phyloP scores from a whole-genome alignment of 805 yeast genomes.

The Brettanomyces nanus region DNA sequence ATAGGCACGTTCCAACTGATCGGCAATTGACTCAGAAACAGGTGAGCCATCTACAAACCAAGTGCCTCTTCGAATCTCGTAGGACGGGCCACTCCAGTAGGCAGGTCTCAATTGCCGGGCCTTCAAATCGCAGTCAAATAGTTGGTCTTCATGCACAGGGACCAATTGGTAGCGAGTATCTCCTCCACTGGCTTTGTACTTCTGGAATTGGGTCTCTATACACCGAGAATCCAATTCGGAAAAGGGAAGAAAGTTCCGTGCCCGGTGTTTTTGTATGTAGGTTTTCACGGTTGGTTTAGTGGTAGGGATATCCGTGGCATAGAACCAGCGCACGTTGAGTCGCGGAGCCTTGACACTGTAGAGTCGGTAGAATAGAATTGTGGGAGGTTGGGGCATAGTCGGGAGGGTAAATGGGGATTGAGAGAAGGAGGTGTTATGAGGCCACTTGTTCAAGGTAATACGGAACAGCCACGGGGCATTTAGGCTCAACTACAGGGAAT shows the following conservation, averaged over 20 bases:
- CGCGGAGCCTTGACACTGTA: conserved; percentile 2
- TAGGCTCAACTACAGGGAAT: no score
- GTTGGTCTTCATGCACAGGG: conserved; percentile 72
- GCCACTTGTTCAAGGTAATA: no score
- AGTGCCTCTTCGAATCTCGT: conserved; percentile 73
- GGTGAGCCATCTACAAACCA: conserved; percentile 72
- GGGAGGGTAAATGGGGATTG: no score
- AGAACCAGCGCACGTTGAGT: conserved; percentile 51
- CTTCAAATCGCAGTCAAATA: conserved; percentile 63
- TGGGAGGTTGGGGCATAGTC: neutral
- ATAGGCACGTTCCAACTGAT: conserved; percentile 53
- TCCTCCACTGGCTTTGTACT: conserved; percentile 4
- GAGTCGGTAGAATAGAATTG: neutral
- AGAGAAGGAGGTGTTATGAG: no score
- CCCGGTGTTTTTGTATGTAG: conserved; percentile 40
- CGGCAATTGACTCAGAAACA: conserved; percentile 33
- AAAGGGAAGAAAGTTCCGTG: conserved; percentile 63
- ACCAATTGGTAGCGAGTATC: conserved; percentile 21
- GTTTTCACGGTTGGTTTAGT: conserved; percentile 55
- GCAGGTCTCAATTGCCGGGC: conserved; percentile 53
- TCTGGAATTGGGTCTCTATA: conserved; percentile 45
- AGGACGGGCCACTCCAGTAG: conserved; percentile 85
- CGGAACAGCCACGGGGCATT: no score
- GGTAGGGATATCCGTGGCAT: conserved; percentile 72
- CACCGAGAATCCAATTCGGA: conserved; percentile 51